These are phyloP conservation scores for Ensete ventricosum DNA, from an alignment of 176 grass and related monocot species.

Conservation along the genomic window DNA sequence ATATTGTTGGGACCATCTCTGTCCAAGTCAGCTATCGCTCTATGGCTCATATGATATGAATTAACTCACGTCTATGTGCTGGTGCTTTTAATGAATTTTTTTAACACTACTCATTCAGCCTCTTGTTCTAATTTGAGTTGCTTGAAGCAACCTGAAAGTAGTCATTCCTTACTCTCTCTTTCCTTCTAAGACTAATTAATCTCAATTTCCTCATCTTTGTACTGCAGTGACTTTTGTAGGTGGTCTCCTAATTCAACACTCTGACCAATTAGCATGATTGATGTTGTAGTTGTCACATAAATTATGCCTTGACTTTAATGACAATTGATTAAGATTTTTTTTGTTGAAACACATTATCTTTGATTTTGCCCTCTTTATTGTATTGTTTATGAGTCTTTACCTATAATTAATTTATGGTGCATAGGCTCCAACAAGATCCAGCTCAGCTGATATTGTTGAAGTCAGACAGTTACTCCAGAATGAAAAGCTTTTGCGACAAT, in stretches of 20 bases:
- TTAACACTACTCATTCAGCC: no score
- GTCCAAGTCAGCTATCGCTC: no score
- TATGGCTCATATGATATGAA: no score
- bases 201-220: no score
- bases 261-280: not conserved
- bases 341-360: not conserved
- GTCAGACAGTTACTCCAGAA: conserved; percentile 61
- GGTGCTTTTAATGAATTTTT: no score
- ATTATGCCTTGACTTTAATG: not conserved
- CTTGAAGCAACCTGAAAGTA: no score
- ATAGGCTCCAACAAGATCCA: conserved; percentile 45
- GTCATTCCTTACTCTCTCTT: no score
- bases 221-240: no score
- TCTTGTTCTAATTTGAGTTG: no score
- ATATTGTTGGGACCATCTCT: no score
- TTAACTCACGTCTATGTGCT: no score
- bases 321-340: not conserved
- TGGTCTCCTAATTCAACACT: not conserved
- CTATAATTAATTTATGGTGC: not conserved
- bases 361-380: not conserved
- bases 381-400: not conserved
- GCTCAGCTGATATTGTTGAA: conserved; percentile 39
- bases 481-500: conserved; percentile 68
- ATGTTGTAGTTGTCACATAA: not conserved
- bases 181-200: no score